Conservation (phyloP, 257 asterid species). For the Scutellaria minor region DNA sequence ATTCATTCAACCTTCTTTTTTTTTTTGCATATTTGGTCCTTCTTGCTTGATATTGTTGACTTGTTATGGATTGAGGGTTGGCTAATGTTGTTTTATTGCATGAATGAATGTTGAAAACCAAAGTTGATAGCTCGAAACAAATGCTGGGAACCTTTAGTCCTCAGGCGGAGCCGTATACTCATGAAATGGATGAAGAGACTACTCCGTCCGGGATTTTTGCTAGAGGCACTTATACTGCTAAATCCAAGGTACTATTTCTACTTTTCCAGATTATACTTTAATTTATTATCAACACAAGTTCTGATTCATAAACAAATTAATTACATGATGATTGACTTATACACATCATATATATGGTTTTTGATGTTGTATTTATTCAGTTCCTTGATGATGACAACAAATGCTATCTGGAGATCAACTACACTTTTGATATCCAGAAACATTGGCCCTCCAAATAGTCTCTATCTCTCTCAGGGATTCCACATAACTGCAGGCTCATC, state of each 20-base stretch:
- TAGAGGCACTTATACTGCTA: conserved; percentile 57
- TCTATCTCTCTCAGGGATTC: background rate
- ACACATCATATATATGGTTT: background rate
- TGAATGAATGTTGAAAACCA: background rate
- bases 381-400: conserved; percentile 69
- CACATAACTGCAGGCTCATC: background rate
- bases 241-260: conserved; percentile 42
- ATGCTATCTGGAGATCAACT: conserved; percentile 67
- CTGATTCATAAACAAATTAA: no score
- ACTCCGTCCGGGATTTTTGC: conserved; percentile 58
- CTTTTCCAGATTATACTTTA: no score
- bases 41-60: no score
- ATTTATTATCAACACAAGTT: no score
- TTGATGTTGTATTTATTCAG: conserved; percentile 32
- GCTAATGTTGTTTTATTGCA: background rate
- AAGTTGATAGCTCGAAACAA: conserved; percentile 52
- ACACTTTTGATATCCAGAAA: conserved; percentile 65
- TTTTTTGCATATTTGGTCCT: background rate
- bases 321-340: no score
- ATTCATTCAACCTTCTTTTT: background rate
- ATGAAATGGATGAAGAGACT: conserved; percentile 52
- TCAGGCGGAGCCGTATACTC: conserved; percentile 51
- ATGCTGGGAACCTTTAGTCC: conserved; percentile 65
- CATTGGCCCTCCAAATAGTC: conserved; percentile 47
- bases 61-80: background rate